Percentiles rank a stretch among this genome's conserved stretches.
phyloP scores from a whole-genome alignment of 2,329 filamentous ascomycete species.

The Onygenales sp. region DNA sequence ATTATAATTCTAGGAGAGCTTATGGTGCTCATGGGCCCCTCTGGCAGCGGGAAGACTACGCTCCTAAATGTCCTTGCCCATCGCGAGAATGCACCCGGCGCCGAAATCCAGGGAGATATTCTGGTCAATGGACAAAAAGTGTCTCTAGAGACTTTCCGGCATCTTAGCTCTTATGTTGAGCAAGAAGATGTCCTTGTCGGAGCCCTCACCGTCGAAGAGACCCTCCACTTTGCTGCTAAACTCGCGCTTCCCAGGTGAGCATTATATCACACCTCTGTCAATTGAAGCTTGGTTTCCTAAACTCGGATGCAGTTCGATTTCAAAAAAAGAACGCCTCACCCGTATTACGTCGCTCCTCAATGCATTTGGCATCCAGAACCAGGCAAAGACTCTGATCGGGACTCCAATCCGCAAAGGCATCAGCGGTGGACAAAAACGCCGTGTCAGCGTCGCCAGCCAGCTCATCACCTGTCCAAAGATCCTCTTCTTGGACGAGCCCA shows the following conservation, averaged over 20 bases:
- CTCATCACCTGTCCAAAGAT: slow-evolving; percentile 73
- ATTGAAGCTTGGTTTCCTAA: not conserved
- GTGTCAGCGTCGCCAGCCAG: slow-evolving; percentile 70
- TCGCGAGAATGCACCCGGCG: slow-evolving; percentile 44
- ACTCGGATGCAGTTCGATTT: slow-evolving; percentile 32
- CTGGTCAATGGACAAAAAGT: slow-evolving; percentile 54
- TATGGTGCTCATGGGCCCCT: slow-evolving; percentile 73
- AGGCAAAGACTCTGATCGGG: slow-evolving; percentile 64
- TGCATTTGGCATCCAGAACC: slow-evolving; percentile 62
- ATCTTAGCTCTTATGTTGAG: slow-evolving; percentile 69
- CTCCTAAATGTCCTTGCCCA: slow-evolving; percentile 70
- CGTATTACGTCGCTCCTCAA: slow-evolving; percentile 59
- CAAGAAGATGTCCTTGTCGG: slow-evolving; percentile 81
- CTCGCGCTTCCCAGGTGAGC: slow-evolving; percentile 49
- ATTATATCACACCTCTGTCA: not conserved
- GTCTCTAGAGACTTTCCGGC: slow-evolving; percentile 48
- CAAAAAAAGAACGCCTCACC: slow-evolving; percentile 48
- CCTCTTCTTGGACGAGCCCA: slow-evolving; percentile 76
- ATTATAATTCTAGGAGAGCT: slow-evolving; percentile 48
- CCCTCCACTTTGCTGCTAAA: slow-evolving; percentile 65
- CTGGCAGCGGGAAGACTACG: slow-evolving; percentile 68
- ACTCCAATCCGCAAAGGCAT: slow-evolving; percentile 77
- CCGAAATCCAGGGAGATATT: slow-evolving; percentile 44
- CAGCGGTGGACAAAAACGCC: slow-evolving; percentile 74
- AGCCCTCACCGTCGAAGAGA: slow-evolving; percentile 70